Evolutionary conservation across 352 stramenopile genomes (phyloP).

Genomic region (Globisporangium paroecandrum): DNA sequence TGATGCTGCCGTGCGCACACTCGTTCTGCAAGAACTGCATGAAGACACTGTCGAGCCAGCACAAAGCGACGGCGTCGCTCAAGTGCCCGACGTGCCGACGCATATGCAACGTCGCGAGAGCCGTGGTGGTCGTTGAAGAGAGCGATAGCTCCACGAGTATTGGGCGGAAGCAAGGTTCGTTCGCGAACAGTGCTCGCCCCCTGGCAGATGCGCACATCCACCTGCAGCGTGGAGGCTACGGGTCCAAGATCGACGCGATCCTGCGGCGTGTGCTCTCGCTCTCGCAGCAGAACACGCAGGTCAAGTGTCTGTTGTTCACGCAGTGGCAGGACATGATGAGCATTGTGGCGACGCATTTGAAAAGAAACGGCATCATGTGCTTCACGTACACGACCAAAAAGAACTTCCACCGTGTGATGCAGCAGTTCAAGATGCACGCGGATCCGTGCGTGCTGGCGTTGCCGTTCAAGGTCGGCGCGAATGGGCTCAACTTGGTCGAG

Average conservation of each 20-base stretch:
- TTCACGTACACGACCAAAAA: conserved; percentile 67
- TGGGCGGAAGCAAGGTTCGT: neutral
- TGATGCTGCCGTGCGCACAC: conserved; percentile 87
- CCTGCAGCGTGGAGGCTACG: conserved; percentile 33
- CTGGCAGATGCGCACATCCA: conserved; percentile 13
- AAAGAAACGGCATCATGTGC: conserved; percentile 56
- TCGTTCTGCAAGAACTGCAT: conserved; percentile 63
- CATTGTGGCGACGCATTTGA: conserved; percentile 29
- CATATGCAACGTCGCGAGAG: conserved; percentile 19
- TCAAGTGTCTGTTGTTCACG: conserved; percentile 91
- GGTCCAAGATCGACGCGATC: conserved; percentile 73
- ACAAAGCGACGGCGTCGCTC: conserved; percentile 24
- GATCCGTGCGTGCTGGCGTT: conserved; percentile 65
- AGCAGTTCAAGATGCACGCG: conserved; percentile 50
- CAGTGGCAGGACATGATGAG: conserved; percentile 90
- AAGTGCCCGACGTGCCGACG: conserved; percentile 61
- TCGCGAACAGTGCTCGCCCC: neutral
- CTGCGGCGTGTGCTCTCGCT: conserved; percentile 45
- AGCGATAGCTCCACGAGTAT: neutral
- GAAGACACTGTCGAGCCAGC: conserved; percentile 29
- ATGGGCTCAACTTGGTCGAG: conserved; percentile 91
- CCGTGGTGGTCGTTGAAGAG: conserved; percentile 26
- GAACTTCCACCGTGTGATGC: conserved; percentile 37
- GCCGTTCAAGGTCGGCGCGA: conserved; percentile 86
- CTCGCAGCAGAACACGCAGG: conserved; percentile 39